Conservation (phyloP, 345 rosid species). For the Brassica nigra region DNA sequence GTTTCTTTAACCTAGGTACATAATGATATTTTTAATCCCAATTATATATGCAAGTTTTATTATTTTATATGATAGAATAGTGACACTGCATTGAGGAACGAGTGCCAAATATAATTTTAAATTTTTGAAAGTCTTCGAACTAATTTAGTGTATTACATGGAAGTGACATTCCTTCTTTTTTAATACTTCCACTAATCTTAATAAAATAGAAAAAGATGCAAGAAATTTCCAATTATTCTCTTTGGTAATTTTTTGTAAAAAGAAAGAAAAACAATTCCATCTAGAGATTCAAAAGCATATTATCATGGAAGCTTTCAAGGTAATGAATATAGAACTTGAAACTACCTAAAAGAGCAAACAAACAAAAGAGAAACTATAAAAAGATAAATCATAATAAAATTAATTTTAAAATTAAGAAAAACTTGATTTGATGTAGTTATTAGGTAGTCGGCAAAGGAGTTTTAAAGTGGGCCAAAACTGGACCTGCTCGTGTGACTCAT, state of each 20-base stretch:
- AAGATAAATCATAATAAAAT: background rate
- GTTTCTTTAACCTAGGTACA: slow-evolving; percentile 24
- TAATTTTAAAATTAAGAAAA: slow-evolving; percentile 9
- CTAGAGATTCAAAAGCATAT: background rate
- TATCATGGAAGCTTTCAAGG: background rate
- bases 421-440: slow-evolving; percentile 24
- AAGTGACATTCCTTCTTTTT: slow-evolving; percentile 8
- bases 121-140: background rate
- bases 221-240: slow-evolving; percentile 30
- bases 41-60: background rate
- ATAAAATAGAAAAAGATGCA: background rate
- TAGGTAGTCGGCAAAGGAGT: slow-evolving; percentile 29
- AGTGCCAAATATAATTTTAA: slow-evolving; percentile 1
- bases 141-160: slow-evolving; percentile 9
- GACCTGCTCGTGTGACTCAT: slow-evolving; percentile 20
- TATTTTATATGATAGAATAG: background rate
- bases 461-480: slow-evolving; percentile 2
- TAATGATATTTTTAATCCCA: background rate
- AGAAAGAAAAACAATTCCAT: slow-evolving; percentile 4
- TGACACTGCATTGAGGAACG: slow-evolving; percentile 4
- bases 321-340: background rate
- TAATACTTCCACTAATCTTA: slow-evolving; percentile 25
- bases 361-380: slow-evolving; percentile 25
- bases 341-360: slow-evolving; percentile 18
- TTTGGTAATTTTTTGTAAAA: slow-evolving; percentile 4